Evolutionary conservation across 441 rosid genomes (phyloP).

Genomic region (Pelargonium australe): DNA sequence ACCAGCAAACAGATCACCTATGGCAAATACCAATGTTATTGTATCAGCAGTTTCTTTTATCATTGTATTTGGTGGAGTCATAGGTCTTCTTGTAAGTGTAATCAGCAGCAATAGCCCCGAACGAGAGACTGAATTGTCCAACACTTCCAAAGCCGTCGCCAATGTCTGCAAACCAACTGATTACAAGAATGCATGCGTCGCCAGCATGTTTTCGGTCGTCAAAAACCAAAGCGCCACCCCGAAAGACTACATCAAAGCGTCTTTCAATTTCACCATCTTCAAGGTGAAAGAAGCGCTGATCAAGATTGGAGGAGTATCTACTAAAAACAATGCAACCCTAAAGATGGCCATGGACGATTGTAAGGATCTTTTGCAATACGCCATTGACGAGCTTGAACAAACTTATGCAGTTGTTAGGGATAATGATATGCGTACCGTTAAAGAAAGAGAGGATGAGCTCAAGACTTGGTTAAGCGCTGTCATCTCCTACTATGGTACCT

Average conservation of each 20-base stretch:
- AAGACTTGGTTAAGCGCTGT: slow-evolving; percentile 35
- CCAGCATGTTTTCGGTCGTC: slow-evolving; percentile 19
- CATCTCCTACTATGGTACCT: slow-evolving; percentile 28
- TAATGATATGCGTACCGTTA: slow-evolving; percentile 25
- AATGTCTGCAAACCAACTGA: slow-evolving; percentile 31
- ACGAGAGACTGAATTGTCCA: slow-evolving; percentile 11
- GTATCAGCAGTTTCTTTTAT: slow-evolving; percentile 19
- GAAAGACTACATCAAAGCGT: slow-evolving; percentile 26
- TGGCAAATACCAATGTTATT: background rate
- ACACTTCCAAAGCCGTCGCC: slow-evolving; percentile 30
- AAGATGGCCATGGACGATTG: slow-evolving; percentile 39
- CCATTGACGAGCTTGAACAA: slow-evolving; percentile 31
- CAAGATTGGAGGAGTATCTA: slow-evolving; percentile 2
- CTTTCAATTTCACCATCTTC: slow-evolving; percentile 26
- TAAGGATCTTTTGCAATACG: slow-evolving; percentile 29
- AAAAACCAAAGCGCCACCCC: slow-evolving; percentile 28
- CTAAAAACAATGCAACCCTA: slow-evolving; percentile 14
- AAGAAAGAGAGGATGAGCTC: slow-evolving; percentile 25
- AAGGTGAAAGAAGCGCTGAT: slow-evolving; percentile 21
- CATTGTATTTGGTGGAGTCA: slow-evolving; percentile 26
- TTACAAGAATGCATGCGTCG: slow-evolving; percentile 28
- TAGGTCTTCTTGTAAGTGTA: slow-evolving; percentile 20
- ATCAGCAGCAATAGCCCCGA: slow-evolving; percentile 2
- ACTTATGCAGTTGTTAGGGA: slow-evolving; percentile 29
- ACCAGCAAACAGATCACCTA: too few relatives aligned